phyloP scores from a whole-genome alignment of 768 basidiomycete species.

The Russula abietina region DNA sequence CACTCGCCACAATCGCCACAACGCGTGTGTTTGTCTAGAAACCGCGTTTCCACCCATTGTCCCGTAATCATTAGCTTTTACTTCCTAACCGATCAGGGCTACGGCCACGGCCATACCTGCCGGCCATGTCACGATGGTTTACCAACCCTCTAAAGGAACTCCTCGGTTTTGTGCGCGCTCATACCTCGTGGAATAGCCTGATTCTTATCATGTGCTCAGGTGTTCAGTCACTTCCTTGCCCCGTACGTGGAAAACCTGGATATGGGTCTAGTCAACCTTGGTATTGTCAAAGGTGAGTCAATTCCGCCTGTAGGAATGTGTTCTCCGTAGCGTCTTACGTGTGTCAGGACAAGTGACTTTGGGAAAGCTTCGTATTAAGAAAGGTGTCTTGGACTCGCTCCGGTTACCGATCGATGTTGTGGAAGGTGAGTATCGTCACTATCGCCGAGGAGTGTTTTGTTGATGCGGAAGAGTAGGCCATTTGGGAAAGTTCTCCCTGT shows the following conservation, averaged over 20 bases:
- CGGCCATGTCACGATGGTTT: constrained; percentile 50
- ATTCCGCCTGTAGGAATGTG: neutral
- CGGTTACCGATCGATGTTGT: constrained; percentile 90
- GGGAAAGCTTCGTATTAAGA: constrained; percentile 80
- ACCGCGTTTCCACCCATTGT: neutral
- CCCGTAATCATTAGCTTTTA: neutral
- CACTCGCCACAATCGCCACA: neutral
- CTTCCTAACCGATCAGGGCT: neutral
- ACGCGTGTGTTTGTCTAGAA: constrained; percentile 3
- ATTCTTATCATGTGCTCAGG: constrained; percentile 33
- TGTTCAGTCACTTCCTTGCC: constrained; percentile 87
- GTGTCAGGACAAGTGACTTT: constrained; percentile 66
- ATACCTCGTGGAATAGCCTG: neutral
- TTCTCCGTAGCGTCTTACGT: constrained; percentile 16
- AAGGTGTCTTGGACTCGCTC: constrained; percentile 91
- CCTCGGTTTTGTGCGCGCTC: constrained; percentile 59
- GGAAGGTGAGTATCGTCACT: constrained; percentile 52
- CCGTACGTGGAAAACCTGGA: constrained; percentile 97
- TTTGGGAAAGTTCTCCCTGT: constrained; percentile 79
- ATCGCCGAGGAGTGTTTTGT: neutral
- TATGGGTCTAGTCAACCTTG: constrained; percentile 90
- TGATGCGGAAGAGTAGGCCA: constrained; percentile 46
- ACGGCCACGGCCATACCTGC: neutral
- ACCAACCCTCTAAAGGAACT: constrained; percentile 82
- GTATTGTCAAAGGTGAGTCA: constrained; percentile 73